Evolutionary conservation across 345 rosid genomes (phyloP).

Genomic region (Zanthoxylum bungeanum): DNA sequence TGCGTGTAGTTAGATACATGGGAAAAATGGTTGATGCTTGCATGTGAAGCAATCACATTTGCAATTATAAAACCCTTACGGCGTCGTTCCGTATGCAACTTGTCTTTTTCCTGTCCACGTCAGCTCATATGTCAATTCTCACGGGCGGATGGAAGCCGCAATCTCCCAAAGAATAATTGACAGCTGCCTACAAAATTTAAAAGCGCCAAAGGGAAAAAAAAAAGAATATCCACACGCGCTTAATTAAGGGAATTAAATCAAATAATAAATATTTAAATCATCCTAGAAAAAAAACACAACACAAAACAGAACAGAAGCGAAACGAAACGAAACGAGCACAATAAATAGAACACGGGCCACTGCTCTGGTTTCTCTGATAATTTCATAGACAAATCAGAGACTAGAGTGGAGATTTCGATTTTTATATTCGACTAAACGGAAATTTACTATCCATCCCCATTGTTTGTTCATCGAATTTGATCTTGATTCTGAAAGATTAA

Average conservation of each 20-base stretch:
- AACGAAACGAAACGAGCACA: background rate
- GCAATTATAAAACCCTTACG: background rate
- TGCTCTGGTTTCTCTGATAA: background rate
- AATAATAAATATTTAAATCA: background rate
- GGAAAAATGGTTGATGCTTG: background rate
- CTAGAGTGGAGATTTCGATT: conserved; percentile 1
- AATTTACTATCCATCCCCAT: background rate
- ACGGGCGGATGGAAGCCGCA: conserved; percentile 1
- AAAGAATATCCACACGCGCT: background rate
- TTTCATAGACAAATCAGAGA: background rate
- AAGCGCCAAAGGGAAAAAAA: background rate
- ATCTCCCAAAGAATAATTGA: background rate
- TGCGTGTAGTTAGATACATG: too few species aligned
- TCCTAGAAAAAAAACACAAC: background rate
- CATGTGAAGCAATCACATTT: background rate
- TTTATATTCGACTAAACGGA: background rate
- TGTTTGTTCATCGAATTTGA: conserved; percentile 9
- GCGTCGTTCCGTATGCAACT: background rate
- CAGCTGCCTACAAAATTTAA: background rate
- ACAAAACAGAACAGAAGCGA: background rate
- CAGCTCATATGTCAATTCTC: background rate
- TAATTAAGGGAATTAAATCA: background rate
- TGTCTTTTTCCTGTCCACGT: background rate
- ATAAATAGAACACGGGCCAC: background rate
- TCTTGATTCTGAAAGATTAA: background rate